These are phyloP conservation scores for Leishmania braziliensis DNA, from an alignment of 208 protist species.

Conservation along the genomic window DNA sequence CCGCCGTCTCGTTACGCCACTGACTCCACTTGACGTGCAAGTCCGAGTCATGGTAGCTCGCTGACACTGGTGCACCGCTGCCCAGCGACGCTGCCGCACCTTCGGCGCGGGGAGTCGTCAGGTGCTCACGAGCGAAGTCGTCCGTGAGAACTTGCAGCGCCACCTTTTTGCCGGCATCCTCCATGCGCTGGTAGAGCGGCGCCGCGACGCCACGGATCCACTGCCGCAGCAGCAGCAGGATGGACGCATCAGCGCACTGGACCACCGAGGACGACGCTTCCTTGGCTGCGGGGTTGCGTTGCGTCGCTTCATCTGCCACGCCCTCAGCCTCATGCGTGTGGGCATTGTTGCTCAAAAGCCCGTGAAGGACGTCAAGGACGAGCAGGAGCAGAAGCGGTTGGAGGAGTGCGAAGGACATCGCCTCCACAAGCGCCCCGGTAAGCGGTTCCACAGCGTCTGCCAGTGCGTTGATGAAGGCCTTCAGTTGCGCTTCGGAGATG, in stretches of 20 bases:
- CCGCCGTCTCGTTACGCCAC: not conserved
- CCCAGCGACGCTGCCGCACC: not conserved
- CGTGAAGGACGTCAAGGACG: constrained; percentile 45
- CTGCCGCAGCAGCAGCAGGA: constrained; percentile 10
- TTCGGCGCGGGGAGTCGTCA: not conserved
- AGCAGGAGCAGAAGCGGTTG: constrained; percentile 43
- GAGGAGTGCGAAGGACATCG: constrained; percentile 20
- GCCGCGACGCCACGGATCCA: constrained; percentile 23
- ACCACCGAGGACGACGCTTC: not conserved
- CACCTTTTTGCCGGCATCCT: not conserved
- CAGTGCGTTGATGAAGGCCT: constrained; percentile 41
- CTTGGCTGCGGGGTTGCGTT: not conserved
- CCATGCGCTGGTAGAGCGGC: constrained; percentile 15
- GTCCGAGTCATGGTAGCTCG: not conserved
- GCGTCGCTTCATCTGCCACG: not conserved
- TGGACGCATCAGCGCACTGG: not conserved
- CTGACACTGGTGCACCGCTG: not conserved
- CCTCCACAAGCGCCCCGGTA: constrained; percentile 30
- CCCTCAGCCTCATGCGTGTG: not conserved
- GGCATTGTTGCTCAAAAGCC: not conserved
- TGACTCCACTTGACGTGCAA: constrained; percentile 21
- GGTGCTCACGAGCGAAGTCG: constrained; percentile 11
- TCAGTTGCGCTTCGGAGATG: constrained; percentile 16
- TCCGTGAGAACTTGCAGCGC: constrained; percentile 3
- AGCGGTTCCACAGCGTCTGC: constrained; percentile 39